Conservation (phyloP, 1,284 basidiomycete genomes). For the Leccinum pachyderme region DNA sequence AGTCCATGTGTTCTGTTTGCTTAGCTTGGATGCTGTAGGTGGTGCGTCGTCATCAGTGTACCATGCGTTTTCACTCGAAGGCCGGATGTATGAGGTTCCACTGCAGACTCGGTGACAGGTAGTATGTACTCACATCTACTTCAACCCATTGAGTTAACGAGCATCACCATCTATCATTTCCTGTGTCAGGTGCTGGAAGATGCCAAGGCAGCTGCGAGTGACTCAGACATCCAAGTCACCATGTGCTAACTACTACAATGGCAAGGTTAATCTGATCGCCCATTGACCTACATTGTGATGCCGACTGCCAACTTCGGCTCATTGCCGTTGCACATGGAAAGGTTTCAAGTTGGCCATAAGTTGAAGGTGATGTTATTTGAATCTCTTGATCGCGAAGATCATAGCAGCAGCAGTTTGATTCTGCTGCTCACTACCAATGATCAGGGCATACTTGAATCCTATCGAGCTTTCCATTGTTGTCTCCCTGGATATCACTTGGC, state of each 20-base stretch:
- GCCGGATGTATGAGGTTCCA: not conserved
- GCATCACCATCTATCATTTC: too few relatives aligned
- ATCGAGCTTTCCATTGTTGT: constrained; percentile 54
- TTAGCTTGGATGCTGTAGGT: constrained; percentile 17
- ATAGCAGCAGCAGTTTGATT: not conserved
- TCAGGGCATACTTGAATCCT: constrained; percentile 9
- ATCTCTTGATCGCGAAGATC: constrained; percentile 53
- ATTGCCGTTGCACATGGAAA: too few relatives aligned
- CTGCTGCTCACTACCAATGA: constrained; percentile 48
- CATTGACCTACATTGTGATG: too few relatives aligned
- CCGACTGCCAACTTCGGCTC: too few relatives aligned
- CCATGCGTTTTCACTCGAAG: constrained; percentile 39
- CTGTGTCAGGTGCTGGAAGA: too few relatives aligned
- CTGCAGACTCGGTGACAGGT: not conserved
- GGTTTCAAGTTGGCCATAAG: too few relatives aligned
- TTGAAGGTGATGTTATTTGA: not conserved
- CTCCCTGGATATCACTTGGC: constrained; percentile 55
- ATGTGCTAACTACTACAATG: too few relatives aligned
- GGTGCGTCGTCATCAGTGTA: not conserved
- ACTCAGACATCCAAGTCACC: too few relatives aligned
- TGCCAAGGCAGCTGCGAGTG: too few relatives aligned
- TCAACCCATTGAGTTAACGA: not conserved
- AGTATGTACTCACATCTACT: not conserved
- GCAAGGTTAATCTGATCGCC: too few relatives aligned
- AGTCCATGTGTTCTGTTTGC: constrained; percentile 47